Evolutionary conservation across 108 stramenopile species (phyloP), one percentile per base, ranked within the genome.

Genomic region (Hondaea fermentalgiana): DNA sequence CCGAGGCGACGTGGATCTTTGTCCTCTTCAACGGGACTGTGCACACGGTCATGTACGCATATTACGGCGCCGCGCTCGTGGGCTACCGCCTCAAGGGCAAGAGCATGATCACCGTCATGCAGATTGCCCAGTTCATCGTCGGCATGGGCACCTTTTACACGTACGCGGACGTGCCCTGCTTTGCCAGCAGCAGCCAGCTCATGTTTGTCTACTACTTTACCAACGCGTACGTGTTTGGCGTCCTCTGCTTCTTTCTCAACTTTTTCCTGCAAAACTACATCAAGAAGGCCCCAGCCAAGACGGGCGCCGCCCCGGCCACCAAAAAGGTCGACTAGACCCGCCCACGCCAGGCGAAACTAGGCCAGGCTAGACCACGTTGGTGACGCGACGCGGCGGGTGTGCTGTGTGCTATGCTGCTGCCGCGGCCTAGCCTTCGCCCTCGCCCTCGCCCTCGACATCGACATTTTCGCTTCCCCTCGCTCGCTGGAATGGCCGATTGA

Each of bases 1-100:
- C 51, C 25, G 76, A 83, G 76, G 19, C 49, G 19, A 35, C 23
- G 17, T 83, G 76, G 76, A 83, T 83, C 28, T 83, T 83, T 4
- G 76, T 83, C n/a, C 45, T 53, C 45, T 83, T 83, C 51, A 83
- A 83, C 49, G 76, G 76, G 43, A 53, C 51, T 23, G 76, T 83
- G 19, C 76, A 83, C 23, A 83, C 76, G 45, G 76, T 83, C 76
- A 83, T 83, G 76, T 83, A 83, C 76, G 76, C 76, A 6, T 83
- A 83, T 45, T 83, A 83, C 51, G 45, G 76, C 28, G 76, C 76
- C 6, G 76, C 76, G 19, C 76, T 83, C 25, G 19, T 83, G 76
- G 49, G 51, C 76, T 25, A 53, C 49, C 76, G 76, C 0, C 76
- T 83, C 4, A 47, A 53, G 49, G 76, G 76, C 3, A 83, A 83